Conservation (phyloP, 495 filamentous ascomycete genomes). For the Penicillium flavigenum region DNA sequence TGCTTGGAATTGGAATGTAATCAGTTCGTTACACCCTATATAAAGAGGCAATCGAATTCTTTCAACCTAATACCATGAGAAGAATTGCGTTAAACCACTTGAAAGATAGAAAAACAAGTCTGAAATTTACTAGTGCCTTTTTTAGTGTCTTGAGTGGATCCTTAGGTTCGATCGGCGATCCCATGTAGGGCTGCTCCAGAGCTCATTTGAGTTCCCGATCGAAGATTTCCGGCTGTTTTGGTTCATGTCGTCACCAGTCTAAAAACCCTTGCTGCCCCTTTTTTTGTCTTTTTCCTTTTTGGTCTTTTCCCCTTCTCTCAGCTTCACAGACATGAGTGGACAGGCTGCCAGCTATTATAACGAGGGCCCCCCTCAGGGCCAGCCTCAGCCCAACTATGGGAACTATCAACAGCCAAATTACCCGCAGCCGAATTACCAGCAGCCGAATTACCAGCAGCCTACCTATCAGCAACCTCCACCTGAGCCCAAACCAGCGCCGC, state of each 20-base stretch:
- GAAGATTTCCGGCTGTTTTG: not conserved
- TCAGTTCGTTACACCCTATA: too few species aligned
- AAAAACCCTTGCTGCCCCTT: not conserved
- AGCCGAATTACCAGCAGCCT: slow-evolving; percentile 19
- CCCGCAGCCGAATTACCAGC: slow-evolving; percentile 17
- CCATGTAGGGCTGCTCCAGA: too few species aligned
- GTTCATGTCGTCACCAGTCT: slow-evolving; percentile 1
- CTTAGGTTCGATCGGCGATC: too few species aligned
- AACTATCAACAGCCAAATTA: slow-evolving; percentile 16
- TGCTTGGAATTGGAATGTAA: too few species aligned
- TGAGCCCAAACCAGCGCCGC: slow-evolving; percentile 33
- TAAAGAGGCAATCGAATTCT: too few species aligned
- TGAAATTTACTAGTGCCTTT: too few species aligned
- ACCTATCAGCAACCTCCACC: slow-evolving; percentile 9
- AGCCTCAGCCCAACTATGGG: slow-evolving; percentile 17
- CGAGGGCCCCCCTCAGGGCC: slow-evolving; percentile 29
- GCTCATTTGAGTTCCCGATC: too few species aligned
- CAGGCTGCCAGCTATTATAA: slow-evolving; percentile 45
- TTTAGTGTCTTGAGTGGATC: not conserved
- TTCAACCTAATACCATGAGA: not conserved
- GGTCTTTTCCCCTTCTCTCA: slow-evolving; percentile 5
- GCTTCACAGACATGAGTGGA: slow-evolving; percentile 39
- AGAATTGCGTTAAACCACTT: not conserved
- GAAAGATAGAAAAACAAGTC: too few species aligned
- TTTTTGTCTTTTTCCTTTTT: slow-evolving; percentile 6